Base-by-base conservation (phyloP, 139 green algal species). In the Chlamydomonas applanata region DNA sequence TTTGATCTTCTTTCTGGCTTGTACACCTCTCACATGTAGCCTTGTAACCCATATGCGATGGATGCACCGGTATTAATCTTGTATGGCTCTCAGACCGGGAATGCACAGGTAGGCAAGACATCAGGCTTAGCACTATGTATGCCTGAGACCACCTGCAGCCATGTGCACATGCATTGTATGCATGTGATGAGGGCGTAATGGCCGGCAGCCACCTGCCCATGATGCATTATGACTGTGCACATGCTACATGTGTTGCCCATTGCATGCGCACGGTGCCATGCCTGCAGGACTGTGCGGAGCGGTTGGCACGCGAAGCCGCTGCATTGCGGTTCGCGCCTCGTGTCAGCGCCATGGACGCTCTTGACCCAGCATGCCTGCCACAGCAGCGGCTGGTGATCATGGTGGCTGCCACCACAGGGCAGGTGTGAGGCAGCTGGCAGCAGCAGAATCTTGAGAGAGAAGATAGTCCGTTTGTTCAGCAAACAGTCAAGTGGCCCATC, bases 21-120 rank as follows among this genome's bases (percentile, higher is more conserved):
- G n/a, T n/a, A n/a, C n/a, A n/a, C n/a, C n/a, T n/a, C n/a, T n/a
- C n/a, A n/a, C n/a, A n/a, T n/a, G n/a, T n/a, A n/a, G n/a, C n/a
- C n/a, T n/a, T n/a, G n/a, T n/a, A n/a, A n/a, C n/a, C n/a, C n/a
- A n/a, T n/a, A n/a, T n/a, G n/a, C n/a, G n/a, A 77, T 77, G 71
- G 29, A 72, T 17, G n/a, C 59, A 65, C 69, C 65, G 14, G 32
- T 97, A 4, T 71, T 96, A 11, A 79, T 98, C 9, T 77, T 98
- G 0, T 97, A 96, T 70, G 94, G 83, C 20, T 93, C 88, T 0
- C 82, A 98, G 69, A 97, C 94, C 13, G 94, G 94, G 22, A 97
- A 96, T 68, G 92, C 93, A 2, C 88, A 94, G 87, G 90, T 91
- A 59, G 17, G 78, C 1, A 33, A 13, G 14, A 9, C 20, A 49